Base-by-base conservation (phyloP, 495 filamentous ascomycete genomes). In the Podospora tetraspora region DNA sequence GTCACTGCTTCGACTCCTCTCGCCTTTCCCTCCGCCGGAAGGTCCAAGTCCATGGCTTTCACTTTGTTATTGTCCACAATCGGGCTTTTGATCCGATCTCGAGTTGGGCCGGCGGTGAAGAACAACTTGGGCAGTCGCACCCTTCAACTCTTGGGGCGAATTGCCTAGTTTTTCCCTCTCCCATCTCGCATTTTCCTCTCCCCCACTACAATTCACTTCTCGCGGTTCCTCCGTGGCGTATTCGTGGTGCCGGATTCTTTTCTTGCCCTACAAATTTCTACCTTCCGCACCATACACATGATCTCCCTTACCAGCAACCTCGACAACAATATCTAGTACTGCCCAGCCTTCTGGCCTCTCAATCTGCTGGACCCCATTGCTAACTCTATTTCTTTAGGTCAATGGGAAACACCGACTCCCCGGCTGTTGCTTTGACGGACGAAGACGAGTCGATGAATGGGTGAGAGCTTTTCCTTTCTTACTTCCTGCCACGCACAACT, bases 391-490 rank as follows among this genome's bases (percentile, higher is more conserved):
- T 19, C 34, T 43, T 16, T n/a, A 52, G 43, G 8, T 52, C 43
- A 52, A 52, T 52, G 43, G 43, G 43, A 52, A 52, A 52, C 19
- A 52, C 43, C 16, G 43, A 52, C 43, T 52, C 43, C 0, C 43
- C 43, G 7, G 43, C 43, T 52, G 43, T 52, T 52, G 16, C 43
- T 5, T n/a, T 52, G 43, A 67, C 66, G n/a, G 59, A 59, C 7
- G 66, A 67, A 9, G 59, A 62, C 13, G 66, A 67, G 23, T 67
- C 66, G 16, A 34, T 67, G 22, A 67, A 67, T 61, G 66, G 58
- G 66, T 67, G 30, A 52, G 66, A 52, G 3, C 34, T 16, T 43
- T 43, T 52, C 25, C 6, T 21, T 30, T 22, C 43, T n/a, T 52
- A 8, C 12, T 52, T 8, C 16, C 37, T 43, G 0, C 5, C 19